A percentile compares a stretch with the other conserved stretches of the same genome.
Conservation (phyloP, 176 grass and related monocot species). For the Typha latifolia region DNA sequence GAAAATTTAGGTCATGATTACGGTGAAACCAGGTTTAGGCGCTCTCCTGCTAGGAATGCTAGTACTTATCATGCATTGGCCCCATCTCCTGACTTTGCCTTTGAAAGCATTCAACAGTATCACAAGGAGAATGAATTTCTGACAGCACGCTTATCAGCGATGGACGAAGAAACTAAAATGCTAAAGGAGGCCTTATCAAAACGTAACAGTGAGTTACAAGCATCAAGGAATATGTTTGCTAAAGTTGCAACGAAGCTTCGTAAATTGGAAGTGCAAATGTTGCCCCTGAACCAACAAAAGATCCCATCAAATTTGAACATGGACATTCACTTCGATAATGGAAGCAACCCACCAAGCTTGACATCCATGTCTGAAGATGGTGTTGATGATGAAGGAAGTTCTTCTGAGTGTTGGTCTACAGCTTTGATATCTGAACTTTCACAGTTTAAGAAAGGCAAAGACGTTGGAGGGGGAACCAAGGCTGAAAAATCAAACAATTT, state of each 20-base stretch:
- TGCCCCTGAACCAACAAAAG: constrained; percentile 12
- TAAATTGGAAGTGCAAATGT: constrained; percentile 36
- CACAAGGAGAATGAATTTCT: constrained; percentile 68
- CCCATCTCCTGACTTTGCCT: constrained; percentile 45
- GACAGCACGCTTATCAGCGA: constrained; percentile 18
- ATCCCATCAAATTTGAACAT: neutral
- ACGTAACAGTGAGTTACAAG: constrained; percentile 53
- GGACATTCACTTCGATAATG: neutral
- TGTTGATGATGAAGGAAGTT: constrained; percentile 15
- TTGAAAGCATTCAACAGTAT: constrained; percentile 64
- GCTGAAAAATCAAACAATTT: constrained; percentile 24
- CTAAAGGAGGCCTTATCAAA: constrained; percentile 59
- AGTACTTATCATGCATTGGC: constrained; percentile 39
- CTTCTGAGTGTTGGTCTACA: constrained; percentile 59
- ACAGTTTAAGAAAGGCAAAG: constrained; percentile 44
- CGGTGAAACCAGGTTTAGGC: constrained; percentile 6
- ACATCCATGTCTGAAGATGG: neutral
- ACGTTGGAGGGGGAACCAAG: constrained; percentile 13
- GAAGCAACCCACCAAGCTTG: neutral
- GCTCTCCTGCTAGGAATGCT: constrained; percentile 20
- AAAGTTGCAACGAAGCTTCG: constrained; percentile 42
- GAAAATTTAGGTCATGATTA: constrained; percentile 20
- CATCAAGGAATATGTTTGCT: constrained; percentile 38
- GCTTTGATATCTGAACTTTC: constrained; percentile 64
- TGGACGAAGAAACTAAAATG: constrained; percentile 70